Percentiles rank a stretch among this genome's conserved stretches.
Conservation (phyloP, 345 rosid genomes). For the Noccaea caerulescens region DNA sequence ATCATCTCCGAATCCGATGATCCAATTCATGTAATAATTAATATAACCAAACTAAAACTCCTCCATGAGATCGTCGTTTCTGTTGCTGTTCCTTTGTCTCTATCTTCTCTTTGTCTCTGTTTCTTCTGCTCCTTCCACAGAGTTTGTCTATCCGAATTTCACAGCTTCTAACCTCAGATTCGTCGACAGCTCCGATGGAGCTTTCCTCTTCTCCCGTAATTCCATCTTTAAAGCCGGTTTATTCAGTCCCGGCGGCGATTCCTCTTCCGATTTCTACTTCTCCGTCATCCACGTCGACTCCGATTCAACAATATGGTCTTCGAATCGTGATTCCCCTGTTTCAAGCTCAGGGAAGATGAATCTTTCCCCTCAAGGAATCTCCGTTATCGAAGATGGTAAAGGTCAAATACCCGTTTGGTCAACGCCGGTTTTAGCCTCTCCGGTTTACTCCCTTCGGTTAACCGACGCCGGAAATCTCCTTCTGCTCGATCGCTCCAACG, state of each 20-base stretch:
- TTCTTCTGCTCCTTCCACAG: conserved; percentile 47
- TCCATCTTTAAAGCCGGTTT: conserved; percentile 69
- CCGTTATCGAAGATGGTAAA: conserved; percentile 54
- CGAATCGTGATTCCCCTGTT: conserved; percentile 71
- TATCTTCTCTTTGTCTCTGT: conserved; percentile 42
- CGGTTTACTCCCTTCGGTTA: conserved; percentile 54
- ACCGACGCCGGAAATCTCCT: conserved; percentile 79
- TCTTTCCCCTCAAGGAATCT: conserved; percentile 63
- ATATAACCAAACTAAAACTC: conserved; percentile 28
- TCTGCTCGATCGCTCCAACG: conserved; percentile 61
- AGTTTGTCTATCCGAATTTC: conserved; percentile 67
- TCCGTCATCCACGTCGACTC: conserved; percentile 68
- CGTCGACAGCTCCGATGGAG: conserved; percentile 52
- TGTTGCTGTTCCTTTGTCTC: conserved; percentile 41
- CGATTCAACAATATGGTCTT: conserved; percentile 74
- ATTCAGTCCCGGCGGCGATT: conserved; percentile 50
- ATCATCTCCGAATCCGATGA: conserved; percentile 31
- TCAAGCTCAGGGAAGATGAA: conserved; percentile 62
- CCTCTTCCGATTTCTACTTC: conserved; percentile 60
- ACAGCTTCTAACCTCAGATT: conserved; percentile 62
- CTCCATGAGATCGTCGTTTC: conserved; percentile 55
- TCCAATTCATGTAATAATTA: conserved; percentile 13
- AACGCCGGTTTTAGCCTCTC: conserved; percentile 59
- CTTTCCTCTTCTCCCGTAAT: conserved; percentile 66
- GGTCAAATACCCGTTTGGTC: conserved; percentile 58